Evolutionary conservation across 1,284 basidiomycete genomes (phyloP), one percentile per base, ranked within the genome.

Genomic region (Melampsora americana): DNA sequence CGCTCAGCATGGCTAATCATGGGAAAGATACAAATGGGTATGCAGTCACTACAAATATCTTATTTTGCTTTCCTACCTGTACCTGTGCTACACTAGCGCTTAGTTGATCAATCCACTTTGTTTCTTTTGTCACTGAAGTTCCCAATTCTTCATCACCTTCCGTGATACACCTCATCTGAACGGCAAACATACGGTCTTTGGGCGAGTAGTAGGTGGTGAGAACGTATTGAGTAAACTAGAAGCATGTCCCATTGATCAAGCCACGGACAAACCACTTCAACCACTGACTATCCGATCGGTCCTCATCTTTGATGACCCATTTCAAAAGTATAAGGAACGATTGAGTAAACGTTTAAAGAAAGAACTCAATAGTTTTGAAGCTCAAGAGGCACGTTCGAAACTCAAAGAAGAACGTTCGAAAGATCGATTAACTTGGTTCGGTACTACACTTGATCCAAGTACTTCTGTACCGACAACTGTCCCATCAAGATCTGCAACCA

Each of bases 131-230:
- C 39, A 23, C 53, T 42, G 5, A 28, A 74, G 71, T 30, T 74
- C 71, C 11, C 71, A 74, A 81, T 95, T 92, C 84, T 97, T 92
- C 83, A 81, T 97, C 60, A 94, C 93, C 0, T 97, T 96, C 86
- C 87, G 86, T 74, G 84, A 88, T 4, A 88, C 92, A 1, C 87
- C 92, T 0, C 88, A 96, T 82, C 87, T 97, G 16, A 78, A 81
- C 46, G 79, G 78, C 46, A 79, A 79, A 60, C 79, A 78, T 64
- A 78, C 73, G 59, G 95, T 98, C 0, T 99, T 99, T 82, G 95
- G 96, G 1, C 93, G 96, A 80, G 86, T 97, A 5, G 93, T 98
- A 0, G 95, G 95, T 28, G 95, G 95, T 3, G 92, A 95, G 81
- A 91, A 94, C 53, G 90, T 95, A 1, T 85, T 99, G 4, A 88